These are phyloP conservation scores for Mortierella sp. DNA, from an alignment of 371 early-diverging fungal species.

Conservation along the genomic window DNA sequence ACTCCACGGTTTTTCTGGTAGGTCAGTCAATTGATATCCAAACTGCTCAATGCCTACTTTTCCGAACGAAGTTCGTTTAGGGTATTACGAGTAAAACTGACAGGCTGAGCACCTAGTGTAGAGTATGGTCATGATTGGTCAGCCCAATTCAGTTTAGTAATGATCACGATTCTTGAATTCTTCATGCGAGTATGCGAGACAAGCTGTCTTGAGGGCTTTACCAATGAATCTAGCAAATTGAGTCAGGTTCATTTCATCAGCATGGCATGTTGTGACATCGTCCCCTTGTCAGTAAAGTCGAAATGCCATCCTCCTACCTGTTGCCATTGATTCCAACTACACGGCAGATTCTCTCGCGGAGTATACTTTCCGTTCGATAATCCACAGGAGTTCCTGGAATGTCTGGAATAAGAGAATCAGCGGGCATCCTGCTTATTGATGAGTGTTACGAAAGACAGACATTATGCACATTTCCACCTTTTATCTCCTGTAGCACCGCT, in stretches of 20 bases:
- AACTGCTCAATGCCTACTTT: constrained; percentile 66
- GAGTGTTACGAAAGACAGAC: neutral
- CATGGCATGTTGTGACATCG: neutral
- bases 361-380: constrained; percentile 27
- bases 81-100: constrained; percentile 83
- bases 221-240: constrained; percentile 39
- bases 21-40: neutral
- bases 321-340: constrained; percentile 44
- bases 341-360: constrained; percentile 53
- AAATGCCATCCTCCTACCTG: constrained; percentile 28
- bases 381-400: constrained; percentile 60
- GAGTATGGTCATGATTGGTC: neutral
- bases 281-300: neutral
- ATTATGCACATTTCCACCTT: neutral
- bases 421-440: constrained; percentile 44
- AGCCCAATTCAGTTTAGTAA: constrained; percentile 3
- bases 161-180: neutral
- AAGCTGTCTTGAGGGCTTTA: constrained; percentile 8
- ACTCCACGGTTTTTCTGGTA: neutral
- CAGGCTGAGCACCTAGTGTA: constrained; percentile 92
- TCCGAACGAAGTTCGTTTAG: constrained; percentile 81
- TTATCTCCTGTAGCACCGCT: too few species aligned
- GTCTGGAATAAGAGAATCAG: constrained; percentile 57
- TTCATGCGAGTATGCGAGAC: neutral
- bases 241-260: neutral